Conservation (phyloP, 768 basidiomycete genomes). For the Atractiella rhizophila region DNA sequence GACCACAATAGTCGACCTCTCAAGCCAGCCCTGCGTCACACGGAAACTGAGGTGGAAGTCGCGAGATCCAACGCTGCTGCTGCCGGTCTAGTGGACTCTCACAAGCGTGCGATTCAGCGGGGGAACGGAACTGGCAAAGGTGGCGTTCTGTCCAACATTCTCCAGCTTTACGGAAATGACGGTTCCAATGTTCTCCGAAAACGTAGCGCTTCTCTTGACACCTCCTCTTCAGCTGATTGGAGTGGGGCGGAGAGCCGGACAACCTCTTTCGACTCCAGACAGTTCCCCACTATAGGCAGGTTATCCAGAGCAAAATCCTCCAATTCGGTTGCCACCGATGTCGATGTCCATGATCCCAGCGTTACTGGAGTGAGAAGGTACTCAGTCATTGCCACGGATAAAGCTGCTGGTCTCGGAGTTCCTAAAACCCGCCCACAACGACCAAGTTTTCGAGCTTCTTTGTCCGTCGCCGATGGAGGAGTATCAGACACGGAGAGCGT, state of each 20-base stretch:
- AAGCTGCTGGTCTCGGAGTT: no score
- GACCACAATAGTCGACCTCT: neutral
- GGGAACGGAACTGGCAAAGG: slow-evolving; percentile 17
- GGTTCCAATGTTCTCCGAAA: neutral
- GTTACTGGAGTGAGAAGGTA: no score
- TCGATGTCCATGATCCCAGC: no score
- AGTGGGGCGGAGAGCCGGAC: neutral
- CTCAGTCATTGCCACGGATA: no score
- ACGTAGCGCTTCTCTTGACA: neutral
- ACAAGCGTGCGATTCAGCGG: slow-evolving; percentile 3
- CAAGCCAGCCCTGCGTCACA: slow-evolving; percentile 11
- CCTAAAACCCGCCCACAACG: no score
- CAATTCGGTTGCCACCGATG: no score
- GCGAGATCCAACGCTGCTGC: slow-evolving; percentile 8
- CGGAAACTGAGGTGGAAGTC: slow-evolving; percentile 11
- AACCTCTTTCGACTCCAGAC: slow-evolving; percentile 2
- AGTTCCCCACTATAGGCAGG: neutral
- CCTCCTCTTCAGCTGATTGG: slow-evolving; percentile 1
- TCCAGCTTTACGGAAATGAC: slow-evolving; percentile 29
- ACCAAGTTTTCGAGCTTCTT: no score
- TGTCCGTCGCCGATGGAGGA: no score
- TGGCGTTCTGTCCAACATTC: slow-evolving; percentile 30
- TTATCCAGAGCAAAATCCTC: neutral
- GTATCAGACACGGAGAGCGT: no score
- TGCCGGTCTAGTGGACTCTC: slow-evolving; percentile 11